phyloP scores from a whole-genome alignment of 1,139 yeast species.

The Saccharomyces uvarum region DNA sequence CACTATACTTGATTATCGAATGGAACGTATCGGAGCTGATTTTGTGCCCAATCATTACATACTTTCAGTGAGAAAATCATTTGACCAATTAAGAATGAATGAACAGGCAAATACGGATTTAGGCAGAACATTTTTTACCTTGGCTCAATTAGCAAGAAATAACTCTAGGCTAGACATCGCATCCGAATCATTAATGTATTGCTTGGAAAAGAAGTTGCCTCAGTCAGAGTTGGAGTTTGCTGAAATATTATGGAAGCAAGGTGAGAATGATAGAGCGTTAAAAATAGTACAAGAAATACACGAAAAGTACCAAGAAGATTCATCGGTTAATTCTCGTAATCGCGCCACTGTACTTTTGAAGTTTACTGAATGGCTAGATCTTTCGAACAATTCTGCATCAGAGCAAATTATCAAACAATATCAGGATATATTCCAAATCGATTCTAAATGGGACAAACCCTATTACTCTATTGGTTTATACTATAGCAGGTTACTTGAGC shows the following conservation, averaged over 20 bases:
- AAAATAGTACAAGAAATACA: constrained; percentile 48
- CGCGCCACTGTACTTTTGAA: constrained; percentile 56
- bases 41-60: constrained; percentile 57
- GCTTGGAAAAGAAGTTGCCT: constrained; percentile 38
- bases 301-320: constrained; percentile 22
- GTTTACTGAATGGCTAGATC: constrained; percentile 84
- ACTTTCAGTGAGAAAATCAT: constrained; percentile 52
- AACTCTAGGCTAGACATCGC: constrained; percentile 68
- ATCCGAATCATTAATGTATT: constrained; percentile 62
- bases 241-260: constrained; percentile 81
- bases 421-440: constrained; percentile 48
- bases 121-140: constrained; percentile 48
- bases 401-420: constrained; percentile 67
- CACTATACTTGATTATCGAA: constrained; percentile 34
- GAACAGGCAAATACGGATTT: constrained; percentile 36
- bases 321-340: constrained; percentile 22
- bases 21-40: constrained; percentile 50
- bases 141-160: constrained; percentile 62
- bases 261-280: constrained; percentile 81
- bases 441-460: constrained; percentile 66
- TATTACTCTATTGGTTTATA: constrained; percentile 76
- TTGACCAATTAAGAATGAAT: constrained; percentile 39
- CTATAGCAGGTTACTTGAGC: constrained; percentile 68
- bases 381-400: constrained; percentile 77
- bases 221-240: constrained; percentile 75